Evolutionary conservation across 2,329 filamentous ascomycete species (phyloP).

Genomic region (Penicillium frequentans): DNA sequence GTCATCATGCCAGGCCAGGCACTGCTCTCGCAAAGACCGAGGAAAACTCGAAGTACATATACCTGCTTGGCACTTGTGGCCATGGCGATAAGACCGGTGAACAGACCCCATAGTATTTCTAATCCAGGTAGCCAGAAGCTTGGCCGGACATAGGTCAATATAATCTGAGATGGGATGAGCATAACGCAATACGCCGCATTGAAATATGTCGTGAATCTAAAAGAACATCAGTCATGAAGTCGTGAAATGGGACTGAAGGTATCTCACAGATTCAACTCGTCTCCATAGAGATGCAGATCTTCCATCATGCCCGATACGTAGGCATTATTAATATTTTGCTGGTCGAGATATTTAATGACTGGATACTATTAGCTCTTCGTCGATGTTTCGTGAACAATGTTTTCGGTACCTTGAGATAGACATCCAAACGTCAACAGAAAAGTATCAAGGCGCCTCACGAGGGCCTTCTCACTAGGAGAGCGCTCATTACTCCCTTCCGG

Average conservation of each 20-base stretch:
- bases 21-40: conserved; percentile 31
- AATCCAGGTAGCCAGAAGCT: conserved; percentile 30
- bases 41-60: conserved; percentile 30
- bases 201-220: conserved; percentile 42
- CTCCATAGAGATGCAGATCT: conserved; percentile 21
- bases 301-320: conserved; percentile 30
- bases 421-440: conserved; percentile 44
- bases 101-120: conserved; percentile 31
- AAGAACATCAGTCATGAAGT: too few relatives aligned
- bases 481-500: conserved; percentile 11
- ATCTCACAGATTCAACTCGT: conserved; percentile 24
- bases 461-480: conserved; percentile 34
- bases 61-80: conserved; percentile 30
- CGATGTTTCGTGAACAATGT: neutral
- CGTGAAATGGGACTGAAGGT: fast-evolving
- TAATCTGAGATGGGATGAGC: conserved; percentile 42
- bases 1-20: conserved; percentile 34
- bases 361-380: neutral
- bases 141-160: conserved; percentile 38
- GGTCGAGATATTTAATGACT: conserved; percentile 28
- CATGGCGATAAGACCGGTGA: conserved; percentile 31
- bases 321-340: conserved; percentile 28
- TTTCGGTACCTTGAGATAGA: conserved; percentile 36
- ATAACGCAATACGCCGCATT: conserved; percentile 43
- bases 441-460: conserved; percentile 40